Conservation (phyloP, 2,329 filamentous ascomycete species). For the Exophiala alcalophila region DNA sequence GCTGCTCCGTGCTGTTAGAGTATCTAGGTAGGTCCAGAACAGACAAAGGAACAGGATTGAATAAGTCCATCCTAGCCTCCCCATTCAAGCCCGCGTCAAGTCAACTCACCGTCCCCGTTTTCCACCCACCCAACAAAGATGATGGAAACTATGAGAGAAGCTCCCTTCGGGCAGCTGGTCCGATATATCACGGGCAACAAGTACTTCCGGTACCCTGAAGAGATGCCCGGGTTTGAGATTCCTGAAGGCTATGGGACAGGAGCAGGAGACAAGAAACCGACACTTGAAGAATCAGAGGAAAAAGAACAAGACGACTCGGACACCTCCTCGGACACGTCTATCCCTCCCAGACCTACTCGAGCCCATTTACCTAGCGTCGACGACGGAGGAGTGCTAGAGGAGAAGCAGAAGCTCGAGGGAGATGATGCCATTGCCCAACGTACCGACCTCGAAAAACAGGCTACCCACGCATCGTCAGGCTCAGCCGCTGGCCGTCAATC, state of each 20-base stretch:
- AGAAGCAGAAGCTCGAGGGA: not conserved
- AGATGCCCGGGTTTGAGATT: constrained; percentile 34
- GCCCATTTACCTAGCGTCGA: too few species aligned
- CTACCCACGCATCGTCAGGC: too few species aligned
- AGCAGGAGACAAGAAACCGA: constrained; percentile 1
- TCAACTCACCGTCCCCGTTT: too few species aligned
- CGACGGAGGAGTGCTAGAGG: too few species aligned
- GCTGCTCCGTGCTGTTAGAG: too few species aligned
- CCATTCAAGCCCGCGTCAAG: too few species aligned
- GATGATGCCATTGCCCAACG: too few species aligned
- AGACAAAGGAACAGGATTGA: too few species aligned
- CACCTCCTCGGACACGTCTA: not conserved
- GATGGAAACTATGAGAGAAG: constrained; percentile 37
- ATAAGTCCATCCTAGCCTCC: too few species aligned
- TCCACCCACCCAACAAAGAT: too few species aligned
- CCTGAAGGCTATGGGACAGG: constrained; percentile 21
- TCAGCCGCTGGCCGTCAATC: too few species aligned
- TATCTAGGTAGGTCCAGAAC: too few species aligned
- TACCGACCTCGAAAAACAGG: not conserved
- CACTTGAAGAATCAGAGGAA: not conserved
- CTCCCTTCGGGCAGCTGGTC: constrained; percentile 46
- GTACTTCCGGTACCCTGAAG: constrained; percentile 47
- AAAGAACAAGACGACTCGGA: constrained; percentile 1
- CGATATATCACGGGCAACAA: constrained; percentile 43
- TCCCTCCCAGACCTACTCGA: not conserved